Conservation (phyloP, 352 stramenopile genomes). For the Phytophthora nicotianae region DNA sequence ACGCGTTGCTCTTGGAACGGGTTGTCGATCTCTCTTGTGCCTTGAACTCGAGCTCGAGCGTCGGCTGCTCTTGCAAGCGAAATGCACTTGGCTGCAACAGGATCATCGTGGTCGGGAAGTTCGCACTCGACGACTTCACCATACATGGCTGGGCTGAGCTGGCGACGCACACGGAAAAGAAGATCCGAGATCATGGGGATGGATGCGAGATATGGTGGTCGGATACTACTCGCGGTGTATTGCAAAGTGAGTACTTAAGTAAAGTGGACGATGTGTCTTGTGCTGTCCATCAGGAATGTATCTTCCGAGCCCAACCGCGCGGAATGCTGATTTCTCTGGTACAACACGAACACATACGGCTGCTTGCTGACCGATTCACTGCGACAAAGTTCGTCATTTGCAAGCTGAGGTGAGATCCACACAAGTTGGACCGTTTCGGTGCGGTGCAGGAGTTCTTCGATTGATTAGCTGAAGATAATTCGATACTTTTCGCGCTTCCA, state of each 20-base stretch:
- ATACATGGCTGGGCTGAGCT: slow-evolving; percentile 28
- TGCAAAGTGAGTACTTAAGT: no score
- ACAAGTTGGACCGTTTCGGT: not conserved
- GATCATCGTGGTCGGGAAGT: slow-evolving; percentile 8
- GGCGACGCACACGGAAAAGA: slow-evolving; percentile 17
- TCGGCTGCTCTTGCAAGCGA: slow-evolving; percentile 17
- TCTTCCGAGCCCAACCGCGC: not conserved
- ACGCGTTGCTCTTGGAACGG: slow-evolving; percentile 31
- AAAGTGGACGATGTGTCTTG: no score
- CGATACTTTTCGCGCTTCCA: no score
- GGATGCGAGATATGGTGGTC: no score
- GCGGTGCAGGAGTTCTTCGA: not conserved
- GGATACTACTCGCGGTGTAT: no score
- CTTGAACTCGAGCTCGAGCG: not conserved
- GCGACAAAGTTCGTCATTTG: not conserved
- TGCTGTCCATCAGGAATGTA: not conserved
- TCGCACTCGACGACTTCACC: slow-evolving; percentile 36
- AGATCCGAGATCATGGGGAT: not conserved
- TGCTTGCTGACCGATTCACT: not conserved
- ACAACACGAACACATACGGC: not conserved
- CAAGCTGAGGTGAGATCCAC: not conserved
- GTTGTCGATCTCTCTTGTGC: slow-evolving; percentile 28
- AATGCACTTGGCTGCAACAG: slow-evolving; percentile 38
- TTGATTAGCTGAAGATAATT: not conserved
- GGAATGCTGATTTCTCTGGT: not conserved